Evolutionary conservation across 2,329 filamentous ascomycete species (phyloP).

Genomic region (Neocatenulostroma microsporum): DNA sequence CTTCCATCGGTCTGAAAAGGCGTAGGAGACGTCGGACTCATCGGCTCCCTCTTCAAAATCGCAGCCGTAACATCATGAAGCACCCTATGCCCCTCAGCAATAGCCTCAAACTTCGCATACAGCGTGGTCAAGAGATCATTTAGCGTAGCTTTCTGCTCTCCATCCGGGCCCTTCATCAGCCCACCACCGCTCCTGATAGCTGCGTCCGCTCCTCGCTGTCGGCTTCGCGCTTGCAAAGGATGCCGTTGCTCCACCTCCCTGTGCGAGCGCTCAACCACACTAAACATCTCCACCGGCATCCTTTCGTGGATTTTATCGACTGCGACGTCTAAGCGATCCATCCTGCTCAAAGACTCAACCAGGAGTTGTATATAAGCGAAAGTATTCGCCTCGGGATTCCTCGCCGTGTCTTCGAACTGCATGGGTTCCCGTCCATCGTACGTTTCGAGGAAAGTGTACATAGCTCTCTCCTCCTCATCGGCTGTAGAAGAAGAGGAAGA

Average conservation of each 20-base stretch:
- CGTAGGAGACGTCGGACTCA: no score
- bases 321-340: slow-evolving; percentile 76
- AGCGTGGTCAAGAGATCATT: slow-evolving; percentile 86
- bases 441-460: slow-evolving; percentile 52
- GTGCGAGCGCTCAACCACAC: slow-evolving; percentile 89
- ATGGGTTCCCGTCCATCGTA: slow-evolving; percentile 51
- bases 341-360: slow-evolving; percentile 81
- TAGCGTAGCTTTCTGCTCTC: slow-evolving; percentile 60
- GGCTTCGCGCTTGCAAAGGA: slow-evolving; percentile 63
- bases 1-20: slow-evolving; percentile 42
- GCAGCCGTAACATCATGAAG: slow-evolving; percentile 87
- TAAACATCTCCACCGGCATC: slow-evolving; percentile 86
- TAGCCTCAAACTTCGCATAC: slow-evolving; percentile 95
- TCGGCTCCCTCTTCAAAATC: slow-evolving; percentile 75
- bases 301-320: slow-evolving; percentile 88
- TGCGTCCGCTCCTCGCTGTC: no score
- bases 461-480: slow-evolving; percentile 47
- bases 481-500: no score
- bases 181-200: slow-evolving; percentile 14
- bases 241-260: slow-evolving; percentile 88
- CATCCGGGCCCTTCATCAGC: slow-evolving; percentile 23
- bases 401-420: slow-evolving; percentile 79
- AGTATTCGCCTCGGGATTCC: slow-evolving; percentile 90
- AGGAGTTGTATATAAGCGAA: slow-evolving; percentile 87
- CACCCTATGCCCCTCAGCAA: slow-evolving; percentile 88